Evolutionary conservation across 1,284 basidiomycete species (phyloP).

Genomic region (Thecaphora thlaspeos): DNA sequence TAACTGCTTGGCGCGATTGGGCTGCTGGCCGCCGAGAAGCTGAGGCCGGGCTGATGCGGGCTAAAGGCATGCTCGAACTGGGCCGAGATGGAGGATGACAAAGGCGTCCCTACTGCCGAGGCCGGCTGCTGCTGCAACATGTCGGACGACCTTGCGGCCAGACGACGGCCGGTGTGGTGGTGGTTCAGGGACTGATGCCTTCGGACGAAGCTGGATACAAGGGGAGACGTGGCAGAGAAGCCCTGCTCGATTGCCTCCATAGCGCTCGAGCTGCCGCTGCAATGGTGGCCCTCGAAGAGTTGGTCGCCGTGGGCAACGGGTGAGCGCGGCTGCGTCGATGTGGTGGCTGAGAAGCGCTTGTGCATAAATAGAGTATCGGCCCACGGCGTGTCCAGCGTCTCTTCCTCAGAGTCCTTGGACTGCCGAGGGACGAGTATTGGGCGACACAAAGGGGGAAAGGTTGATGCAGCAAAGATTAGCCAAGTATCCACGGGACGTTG

Average conservation of each 20-base stretch:
- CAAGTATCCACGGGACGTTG: too few species aligned
- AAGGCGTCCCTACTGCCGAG: constrained; percentile 4
- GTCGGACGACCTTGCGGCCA: constrained; percentile 22
- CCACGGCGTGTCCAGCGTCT: constrained; percentile 4
- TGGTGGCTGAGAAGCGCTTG: constrained; percentile 8
- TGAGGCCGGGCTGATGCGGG: constrained; percentile 19
- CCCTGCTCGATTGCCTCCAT: constrained; percentile 14
- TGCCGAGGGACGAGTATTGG: too few species aligned
- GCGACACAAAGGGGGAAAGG: not conserved
- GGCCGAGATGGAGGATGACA: constrained; percentile 10
- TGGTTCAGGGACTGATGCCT: constrained; percentile 50
- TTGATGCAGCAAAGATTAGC: too few species aligned
- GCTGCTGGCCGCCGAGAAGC: constrained; percentile 21
- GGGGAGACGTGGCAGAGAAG: constrained; percentile 13
- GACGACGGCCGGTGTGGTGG: constrained; percentile 20
- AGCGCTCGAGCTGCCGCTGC: constrained; percentile 12
- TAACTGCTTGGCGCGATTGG: constrained; percentile 21
- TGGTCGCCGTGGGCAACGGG: constrained; percentile 15
- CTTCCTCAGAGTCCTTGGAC: constrained; percentile 1
- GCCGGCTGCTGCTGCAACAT: constrained; percentile 2
- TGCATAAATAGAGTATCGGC: constrained; percentile 6
- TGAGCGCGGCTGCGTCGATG: constrained; percentile 17
- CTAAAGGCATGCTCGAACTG: constrained; percentile 19
- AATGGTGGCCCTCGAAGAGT: constrained; percentile 8
- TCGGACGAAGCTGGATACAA: constrained; percentile 20